Conservation (phyloP, 2,329 filamentous ascomycete species). For the Canariomyces notabilis region DNA sequence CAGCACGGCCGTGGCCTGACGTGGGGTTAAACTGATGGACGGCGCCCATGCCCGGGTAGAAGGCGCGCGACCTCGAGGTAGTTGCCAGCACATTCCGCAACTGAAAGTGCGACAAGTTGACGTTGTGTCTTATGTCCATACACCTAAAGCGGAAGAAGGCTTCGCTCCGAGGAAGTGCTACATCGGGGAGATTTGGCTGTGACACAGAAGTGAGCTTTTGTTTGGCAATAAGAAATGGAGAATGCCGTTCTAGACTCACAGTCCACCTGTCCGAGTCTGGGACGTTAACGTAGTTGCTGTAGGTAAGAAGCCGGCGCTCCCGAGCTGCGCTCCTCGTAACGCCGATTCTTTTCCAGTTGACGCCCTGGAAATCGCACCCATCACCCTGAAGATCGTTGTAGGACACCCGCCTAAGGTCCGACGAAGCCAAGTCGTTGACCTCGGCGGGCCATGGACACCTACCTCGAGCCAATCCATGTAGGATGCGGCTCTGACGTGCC, state of each 20-base stretch:
- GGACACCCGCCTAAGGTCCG: slow-evolving; percentile 18
- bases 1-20: slow-evolving; percentile 40
- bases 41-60: slow-evolving; percentile 48
- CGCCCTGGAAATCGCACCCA: slow-evolving; percentile 52
- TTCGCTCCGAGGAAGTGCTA: slow-evolving; percentile 35
- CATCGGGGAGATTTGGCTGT: slow-evolving; percentile 28
- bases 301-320: slow-evolving; percentile 42
- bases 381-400: slow-evolving; percentile 52
- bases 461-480: slow-evolving; percentile 24
- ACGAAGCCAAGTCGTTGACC: slow-evolving; percentile 26
- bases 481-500: slow-evolving; percentile 33
- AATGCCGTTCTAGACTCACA: slow-evolving; percentile 35
- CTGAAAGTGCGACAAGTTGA: slow-evolving; percentile 60
- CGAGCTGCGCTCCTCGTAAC: slow-evolving; percentile 47
- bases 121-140: slow-evolving; percentile 50
- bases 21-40: slow-evolving; percentile 50
- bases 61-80: slow-evolving; percentile 50
- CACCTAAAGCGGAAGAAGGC: slow-evolving; percentile 55
- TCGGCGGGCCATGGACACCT: slow-evolving; percentile 32
- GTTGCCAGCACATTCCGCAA: slow-evolving; percentile 58
- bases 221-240: background rate
- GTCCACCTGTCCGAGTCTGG: slow-evolving; percentile 41
- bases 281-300: slow-evolving; percentile 56
- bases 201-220: slow-evolving; percentile 5
- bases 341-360: slow-evolving; percentile 52